Percentiles rank a stretch among this genome's conserved stretches.
Conservation (phyloP, 2,329 filamentous ascomycete genomes). For the Nemania bipapillata region DNA sequence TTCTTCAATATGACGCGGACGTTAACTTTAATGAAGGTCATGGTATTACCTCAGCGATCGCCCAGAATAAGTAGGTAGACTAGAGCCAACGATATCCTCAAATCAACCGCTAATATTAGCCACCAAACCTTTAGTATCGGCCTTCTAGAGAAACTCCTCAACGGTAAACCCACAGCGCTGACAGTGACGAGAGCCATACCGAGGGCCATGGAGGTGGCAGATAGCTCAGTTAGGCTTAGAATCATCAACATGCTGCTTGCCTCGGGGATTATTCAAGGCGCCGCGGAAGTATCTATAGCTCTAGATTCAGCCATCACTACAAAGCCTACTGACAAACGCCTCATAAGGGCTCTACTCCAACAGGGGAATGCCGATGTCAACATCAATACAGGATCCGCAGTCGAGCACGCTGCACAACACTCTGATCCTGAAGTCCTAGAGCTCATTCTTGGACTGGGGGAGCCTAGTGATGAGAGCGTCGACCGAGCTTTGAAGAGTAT, state of each 20-base stretch:
- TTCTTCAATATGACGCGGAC: slow-evolving; percentile 64
- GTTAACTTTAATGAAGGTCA: slow-evolving; percentile 65
- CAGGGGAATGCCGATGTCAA: slow-evolving; percentile 66
- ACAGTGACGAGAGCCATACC: slow-evolving; percentile 62
- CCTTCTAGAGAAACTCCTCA: slow-evolving; percentile 59
- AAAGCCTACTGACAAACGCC: slow-evolving; percentile 61
- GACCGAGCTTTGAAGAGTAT: slow-evolving; percentile 58
- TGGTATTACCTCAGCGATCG: slow-evolving; percentile 61
- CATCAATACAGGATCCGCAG: slow-evolving; percentile 57
- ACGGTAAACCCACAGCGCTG: slow-evolving; percentile 58
- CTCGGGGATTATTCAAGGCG: slow-evolving; percentile 58
- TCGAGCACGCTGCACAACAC: slow-evolving; percentile 55
- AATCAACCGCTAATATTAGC: slow-evolving; percentile 1
- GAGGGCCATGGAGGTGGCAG: slow-evolving; percentile 59
- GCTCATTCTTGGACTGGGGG: slow-evolving; percentile 59
- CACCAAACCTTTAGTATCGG: slow-evolving; percentile 42
- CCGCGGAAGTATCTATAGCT: slow-evolving; percentile 57
- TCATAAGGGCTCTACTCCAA: slow-evolving; percentile 62
- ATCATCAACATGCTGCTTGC: slow-evolving; percentile 61
- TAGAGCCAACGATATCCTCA: background rate
- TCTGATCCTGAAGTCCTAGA: slow-evolving; percentile 62
- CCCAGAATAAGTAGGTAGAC: slow-evolving; percentile 56
- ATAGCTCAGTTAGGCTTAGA: slow-evolving; percentile 57
- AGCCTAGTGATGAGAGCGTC: slow-evolving; percentile 58
- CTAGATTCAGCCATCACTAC: slow-evolving; percentile 57